Percentiles rank a stretch among this genome's conserved stretches.
Conservation (phyloP, 352 stramenopile species). For the Thraustotheca clavata region DNA sequence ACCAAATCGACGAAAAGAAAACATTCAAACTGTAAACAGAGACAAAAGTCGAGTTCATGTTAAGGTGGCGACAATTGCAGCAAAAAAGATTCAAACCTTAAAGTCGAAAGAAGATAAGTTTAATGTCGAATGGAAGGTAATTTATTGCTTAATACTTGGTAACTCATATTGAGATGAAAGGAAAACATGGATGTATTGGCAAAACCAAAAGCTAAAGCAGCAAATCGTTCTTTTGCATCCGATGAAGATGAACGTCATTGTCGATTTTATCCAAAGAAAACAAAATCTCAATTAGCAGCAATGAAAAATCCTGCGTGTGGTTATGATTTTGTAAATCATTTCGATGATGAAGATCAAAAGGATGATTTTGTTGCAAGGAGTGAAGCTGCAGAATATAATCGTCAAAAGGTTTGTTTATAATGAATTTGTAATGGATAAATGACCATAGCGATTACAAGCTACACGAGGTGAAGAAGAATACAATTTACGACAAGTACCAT, state of each 20-base stretch:
- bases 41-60: neutral
- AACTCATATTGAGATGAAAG: neutral
- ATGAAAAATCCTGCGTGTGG: conserved; percentile 19
- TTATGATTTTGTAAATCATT: conserved; percentile 15
- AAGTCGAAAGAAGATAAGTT: conserved; percentile 14
- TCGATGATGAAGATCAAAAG: neutral
- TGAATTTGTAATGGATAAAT: neutral
- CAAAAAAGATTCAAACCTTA: conserved; percentile 31
- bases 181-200: conserved; percentile 24
- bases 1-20: neutral
- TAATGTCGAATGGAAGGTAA: too few relatives aligned
- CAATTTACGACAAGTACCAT: conserved; percentile 38
- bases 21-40: neutral
- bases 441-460: conserved; percentile 52
- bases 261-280: conserved; percentile 43
- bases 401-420: conserved; percentile 43
- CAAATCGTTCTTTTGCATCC: conserved; percentile 43
- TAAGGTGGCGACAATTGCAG: conserved; percentile 27
- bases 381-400: conserved; percentile 69
- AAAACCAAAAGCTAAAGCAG: conserved; percentile 34
- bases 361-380: conserved; percentile 62
- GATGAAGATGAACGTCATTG: conserved; percentile 71
- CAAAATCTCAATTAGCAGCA: conserved; percentile 2
- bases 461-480: conserved; percentile 73
- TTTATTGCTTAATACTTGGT: neutral